Evolutionary conservation across 2,329 filamentous ascomycete genomes (phyloP), one percentile per base, ranked within the genome.

Genomic region (Talaromyces pinophilus): DNA sequence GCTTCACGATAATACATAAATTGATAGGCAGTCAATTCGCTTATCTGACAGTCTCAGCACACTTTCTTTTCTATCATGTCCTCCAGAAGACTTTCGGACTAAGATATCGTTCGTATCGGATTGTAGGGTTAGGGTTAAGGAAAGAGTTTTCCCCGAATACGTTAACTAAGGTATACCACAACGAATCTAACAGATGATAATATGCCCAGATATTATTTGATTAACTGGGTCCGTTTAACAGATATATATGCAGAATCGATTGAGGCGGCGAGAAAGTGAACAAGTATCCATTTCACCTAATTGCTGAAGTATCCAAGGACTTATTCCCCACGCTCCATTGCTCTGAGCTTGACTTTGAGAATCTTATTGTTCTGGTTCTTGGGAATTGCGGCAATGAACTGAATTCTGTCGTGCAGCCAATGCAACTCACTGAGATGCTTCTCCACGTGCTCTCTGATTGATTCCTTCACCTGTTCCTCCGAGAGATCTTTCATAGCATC

Each of bases 301-400:
- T 17, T 42, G 5, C 15, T 17, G 5, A n/a, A 42, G 15, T 17
- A 17, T 42, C 40, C 5, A n/a, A 42, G 40, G 40, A 6, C n/a
- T 4, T 50, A 50, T 6, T 28, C 22, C 3, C 46, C 46, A 5
- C 46, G 54, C 13, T 19, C 54, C 54, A 59, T 59, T 22, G 54
- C 76, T 60, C 76, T 74, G 67, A 81, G 69, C 17, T 75, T 71
- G 63, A 70, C 74, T 59, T 73, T 69, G 66, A 79, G 64, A 28
- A 79, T 78, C 71, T 80, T 80, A 1, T 77, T 77, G n/a, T 73
- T 74, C 0, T 76, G 72, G 65, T 74, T 78, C 72, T 78, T 79
- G 3, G 77, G 77, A 22, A 80, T 78, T 7, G 71, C 72, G 22
- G 75, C 70, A 8, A 78, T 65, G 66, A 77, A 79, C 11, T 75